phyloP scores from a whole-genome alignment of 1,284 basidiomycete genomes.

The Ustilago nuda region DNA sequence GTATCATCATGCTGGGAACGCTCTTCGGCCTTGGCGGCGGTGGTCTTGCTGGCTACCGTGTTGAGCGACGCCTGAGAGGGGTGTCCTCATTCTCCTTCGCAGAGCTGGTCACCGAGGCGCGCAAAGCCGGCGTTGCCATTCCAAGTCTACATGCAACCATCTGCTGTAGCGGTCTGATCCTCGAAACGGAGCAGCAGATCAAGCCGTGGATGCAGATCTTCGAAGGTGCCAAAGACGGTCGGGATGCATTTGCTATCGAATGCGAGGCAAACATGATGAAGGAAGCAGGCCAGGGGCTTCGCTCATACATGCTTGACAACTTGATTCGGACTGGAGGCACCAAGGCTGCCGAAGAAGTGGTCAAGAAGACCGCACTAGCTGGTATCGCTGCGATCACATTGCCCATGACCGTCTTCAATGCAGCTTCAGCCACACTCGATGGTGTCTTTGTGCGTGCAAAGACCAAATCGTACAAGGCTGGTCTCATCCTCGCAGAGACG shows the following conservation, averaged over 20 bases:
- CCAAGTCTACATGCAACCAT: constrained; percentile 64
- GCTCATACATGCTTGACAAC: constrained; percentile 54
- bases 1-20: constrained; percentile 62
- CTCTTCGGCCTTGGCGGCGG: constrained; percentile 63
- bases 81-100: constrained; percentile 52
- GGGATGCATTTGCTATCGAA: constrained; percentile 59
- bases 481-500: constrained; percentile 73
- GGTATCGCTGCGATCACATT: constrained; percentile 73
- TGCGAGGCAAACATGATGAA: constrained; percentile 59
- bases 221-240: constrained; percentile 37
- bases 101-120: constrained; percentile 47
- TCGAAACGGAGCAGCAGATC: constrained; percentile 51
- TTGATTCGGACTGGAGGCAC: constrained; percentile 53
- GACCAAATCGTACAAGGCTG: constrained; percentile 68
- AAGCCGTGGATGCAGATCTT: constrained; percentile 49
- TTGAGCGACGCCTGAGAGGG: constrained; percentile 56
- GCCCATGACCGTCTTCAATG: constrained; percentile 70
- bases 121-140: constrained; percentile 51
- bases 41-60: constrained; percentile 62
- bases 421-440: constrained; percentile 68
- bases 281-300: constrained; percentile 51
- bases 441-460: constrained; percentile 70
- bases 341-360: constrained; percentile 69
- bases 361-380: constrained; percentile 74
- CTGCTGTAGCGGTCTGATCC: constrained; percentile 58